These are phyloP conservation scores for Penicillium mononematosum DNA, from an alignment of 495 filamentous ascomycete species.

Conservation along the genomic window DNA sequence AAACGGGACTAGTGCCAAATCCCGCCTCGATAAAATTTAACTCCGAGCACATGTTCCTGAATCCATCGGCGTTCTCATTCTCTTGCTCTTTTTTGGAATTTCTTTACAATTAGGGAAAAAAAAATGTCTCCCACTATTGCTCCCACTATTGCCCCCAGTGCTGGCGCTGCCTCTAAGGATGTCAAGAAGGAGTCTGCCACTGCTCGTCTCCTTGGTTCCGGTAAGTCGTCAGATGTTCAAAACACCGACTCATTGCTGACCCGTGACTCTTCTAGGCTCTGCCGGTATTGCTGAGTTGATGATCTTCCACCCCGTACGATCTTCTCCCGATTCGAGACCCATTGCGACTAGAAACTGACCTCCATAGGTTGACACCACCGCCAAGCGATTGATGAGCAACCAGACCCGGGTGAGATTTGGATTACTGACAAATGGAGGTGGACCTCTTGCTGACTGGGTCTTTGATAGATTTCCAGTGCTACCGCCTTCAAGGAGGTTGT, in stretches of 20 bases:
- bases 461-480: slow-evolving; percentile 55
- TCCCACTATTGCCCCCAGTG: slow-evolving; percentile 45
- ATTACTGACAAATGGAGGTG: slow-evolving; percentile 2
- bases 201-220: slow-evolving; percentile 86
- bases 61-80: slow-evolving; percentile 19
- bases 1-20: slow-evolving; percentile 33
- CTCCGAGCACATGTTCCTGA: slow-evolving; percentile 21
- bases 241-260: slow-evolving; percentile 21
- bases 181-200: slow-evolving; percentile 85
- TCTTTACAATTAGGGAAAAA: slow-evolving; percentile 28
- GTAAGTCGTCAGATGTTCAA: slow-evolving; percentile 48
- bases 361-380: slow-evolving; percentile 87
- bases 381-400: slow-evolving; percentile 99
- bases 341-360: slow-evolving; percentile 22
- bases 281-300: slow-evolving; percentile 95
- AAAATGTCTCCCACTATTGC: slow-evolving; percentile 53
- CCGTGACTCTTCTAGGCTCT: slow-evolving; percentile 56
- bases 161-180: slow-evolving; percentile 57
- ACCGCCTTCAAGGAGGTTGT: slow-evolving; percentile 79
- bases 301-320: slow-evolving; percentile 89
- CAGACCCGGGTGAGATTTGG: slow-evolving; percentile 62
- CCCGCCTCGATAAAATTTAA: slow-evolving; percentile 28
- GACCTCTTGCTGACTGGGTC: slow-evolving; percentile 12
- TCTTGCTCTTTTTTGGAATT: slow-evolving; percentile 14
- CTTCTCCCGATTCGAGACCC: background rate